These are phyloP conservation scores for Sporothrix phasma DNA, from an alignment of 2,329 filamentous ascomycete genomes.

Conservation along the genomic window DNA sequence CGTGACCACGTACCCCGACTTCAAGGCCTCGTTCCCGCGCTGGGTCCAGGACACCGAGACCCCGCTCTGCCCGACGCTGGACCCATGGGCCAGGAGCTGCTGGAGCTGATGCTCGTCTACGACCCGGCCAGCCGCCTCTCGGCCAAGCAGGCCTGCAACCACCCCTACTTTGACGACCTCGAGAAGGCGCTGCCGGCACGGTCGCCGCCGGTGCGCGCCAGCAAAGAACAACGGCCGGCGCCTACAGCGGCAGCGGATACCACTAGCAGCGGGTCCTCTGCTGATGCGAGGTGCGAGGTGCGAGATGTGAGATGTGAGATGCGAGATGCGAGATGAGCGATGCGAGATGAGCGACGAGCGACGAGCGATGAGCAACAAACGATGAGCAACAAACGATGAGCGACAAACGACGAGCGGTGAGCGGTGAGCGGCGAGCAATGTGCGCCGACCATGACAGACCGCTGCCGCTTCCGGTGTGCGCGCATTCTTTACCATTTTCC, in stretches of 20 bases:
- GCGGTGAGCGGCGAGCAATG: too few relatives aligned
- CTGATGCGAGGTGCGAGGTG: not conserved
- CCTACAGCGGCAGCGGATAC: constrained; percentile 26
- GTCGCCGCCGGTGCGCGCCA: not conserved
- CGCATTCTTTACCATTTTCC: not conserved
- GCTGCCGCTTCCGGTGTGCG: not conserved
- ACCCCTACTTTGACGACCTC: constrained; percentile 60
- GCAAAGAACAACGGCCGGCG: constrained; percentile 15
- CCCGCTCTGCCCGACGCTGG: constrained; percentile 58
- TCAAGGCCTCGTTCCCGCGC: constrained; percentile 80
- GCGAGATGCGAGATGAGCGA: too few relatives aligned
- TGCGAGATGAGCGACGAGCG: too few relatives aligned
- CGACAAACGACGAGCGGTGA: too few relatives aligned
- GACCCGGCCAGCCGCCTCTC: constrained; percentile 77
- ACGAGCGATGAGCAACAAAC: too few relatives aligned
- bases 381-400: too few relatives aligned
- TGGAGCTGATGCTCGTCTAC: constrained; percentile 63
- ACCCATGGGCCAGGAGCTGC: constrained; percentile 58
- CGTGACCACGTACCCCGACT: constrained; percentile 81
- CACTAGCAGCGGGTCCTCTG: constrained; percentile 22
- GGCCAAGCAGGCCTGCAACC: constrained; percentile 75
- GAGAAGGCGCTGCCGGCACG: constrained; percentile 16
- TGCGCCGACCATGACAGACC: too few relatives aligned
- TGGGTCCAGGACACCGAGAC: constrained; percentile 61
- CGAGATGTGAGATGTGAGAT: too few relatives aligned